These are phyloP conservation scores for Leptographium wingfieldii DNA, from an alignment of 2,329 filamentous ascomycete genomes.

Conservation along the genomic window DNA sequence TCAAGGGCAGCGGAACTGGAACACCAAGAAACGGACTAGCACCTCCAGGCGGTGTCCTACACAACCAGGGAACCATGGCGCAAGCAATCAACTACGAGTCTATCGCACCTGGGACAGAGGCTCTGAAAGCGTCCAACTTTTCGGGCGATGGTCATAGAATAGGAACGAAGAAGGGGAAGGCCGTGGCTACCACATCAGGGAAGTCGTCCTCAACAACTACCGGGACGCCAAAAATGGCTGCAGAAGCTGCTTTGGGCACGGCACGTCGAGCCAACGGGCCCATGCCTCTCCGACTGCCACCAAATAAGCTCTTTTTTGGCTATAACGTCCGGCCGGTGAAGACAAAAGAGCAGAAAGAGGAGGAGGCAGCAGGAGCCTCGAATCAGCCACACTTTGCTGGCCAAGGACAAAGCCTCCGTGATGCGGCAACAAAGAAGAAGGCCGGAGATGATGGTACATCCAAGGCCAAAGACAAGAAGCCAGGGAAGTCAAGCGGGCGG, in stretches of 20 bases:
- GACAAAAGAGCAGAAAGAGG: constrained; percentile 58
- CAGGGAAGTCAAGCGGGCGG: constrained; percentile 31
- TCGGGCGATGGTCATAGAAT: constrained; percentile 67
- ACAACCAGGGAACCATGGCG: constrained; percentile 86
- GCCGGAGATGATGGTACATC: constrained; percentile 25
- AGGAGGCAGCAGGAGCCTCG: constrained; percentile 51
- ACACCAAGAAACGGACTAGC: constrained; percentile 66
- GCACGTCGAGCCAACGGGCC: constrained; percentile 58
- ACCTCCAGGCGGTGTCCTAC: constrained; percentile 61
- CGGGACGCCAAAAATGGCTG: constrained; percentile 48
- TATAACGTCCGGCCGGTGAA: constrained; percentile 86
- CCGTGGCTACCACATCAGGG: constrained; percentile 26
- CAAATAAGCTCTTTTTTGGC: constrained; percentile 92
- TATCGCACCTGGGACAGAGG: constrained; percentile 66
- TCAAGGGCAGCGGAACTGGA: constrained; percentile 59
- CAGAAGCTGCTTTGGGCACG: constrained; percentile 21
- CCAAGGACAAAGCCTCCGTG: constrained; percentile 64
- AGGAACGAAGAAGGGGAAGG: constrained; percentile 76
- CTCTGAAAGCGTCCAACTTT: constrained; percentile 66
- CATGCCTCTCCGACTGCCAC: constrained; percentile 69
- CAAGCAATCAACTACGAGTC: constrained; percentile 93
- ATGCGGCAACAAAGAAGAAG: constrained; percentile 55
- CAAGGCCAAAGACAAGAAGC: constrained; percentile 34
- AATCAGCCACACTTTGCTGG: constrained; percentile 68
- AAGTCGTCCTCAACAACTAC: not conserved